A percentile compares a stretch with the other conserved stretches of the same genome.
phyloP scores from a whole-genome alignment of 805 yeast genomes.

The Suhomyces vadensis region DNA sequence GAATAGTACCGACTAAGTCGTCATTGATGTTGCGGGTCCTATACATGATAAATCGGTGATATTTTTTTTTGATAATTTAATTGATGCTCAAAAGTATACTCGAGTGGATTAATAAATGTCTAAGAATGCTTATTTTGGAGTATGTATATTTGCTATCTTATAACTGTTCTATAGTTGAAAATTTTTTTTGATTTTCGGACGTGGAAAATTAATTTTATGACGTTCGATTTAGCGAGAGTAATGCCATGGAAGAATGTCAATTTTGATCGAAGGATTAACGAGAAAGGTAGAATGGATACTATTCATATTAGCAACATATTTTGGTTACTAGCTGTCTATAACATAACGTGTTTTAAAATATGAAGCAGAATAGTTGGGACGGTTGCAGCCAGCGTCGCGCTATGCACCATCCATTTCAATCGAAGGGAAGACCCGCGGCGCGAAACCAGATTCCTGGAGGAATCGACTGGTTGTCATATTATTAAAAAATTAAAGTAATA shows the following conservation, averaged over 20 bases:
- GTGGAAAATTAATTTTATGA: slow-evolving; percentile 1
- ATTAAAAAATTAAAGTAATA: no score
- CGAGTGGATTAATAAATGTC: neutral
- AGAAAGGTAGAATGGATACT: no score
- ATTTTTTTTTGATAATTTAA: neutral
- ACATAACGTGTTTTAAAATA: no score
- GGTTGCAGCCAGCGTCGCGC: no score
- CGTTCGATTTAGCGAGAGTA: neutral
- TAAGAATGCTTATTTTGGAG: neutral
- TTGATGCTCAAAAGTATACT: neutral
- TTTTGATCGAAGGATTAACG: neutral
- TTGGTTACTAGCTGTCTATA: no score
- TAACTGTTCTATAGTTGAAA: neutral
- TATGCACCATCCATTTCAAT: no score
- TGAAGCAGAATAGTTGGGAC: no score
- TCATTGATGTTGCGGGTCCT: slow-evolving; percentile 3
- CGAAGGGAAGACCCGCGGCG: no score
- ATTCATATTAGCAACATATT: no score
- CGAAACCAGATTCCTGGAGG: no score
- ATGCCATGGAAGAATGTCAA: neutral
- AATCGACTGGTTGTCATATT: no score
- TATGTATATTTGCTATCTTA: neutral
- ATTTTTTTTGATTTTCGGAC: neutral
- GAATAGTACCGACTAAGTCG: slow-evolving; percentile 20
- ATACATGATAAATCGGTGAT: slow-evolving; percentile 3